Percentiles rank a stretch among this genome's conserved stretches.
phyloP scores from a whole-genome alignment of 129 eudicot genomes.

The Centrapalus pauciflorus region DNA sequence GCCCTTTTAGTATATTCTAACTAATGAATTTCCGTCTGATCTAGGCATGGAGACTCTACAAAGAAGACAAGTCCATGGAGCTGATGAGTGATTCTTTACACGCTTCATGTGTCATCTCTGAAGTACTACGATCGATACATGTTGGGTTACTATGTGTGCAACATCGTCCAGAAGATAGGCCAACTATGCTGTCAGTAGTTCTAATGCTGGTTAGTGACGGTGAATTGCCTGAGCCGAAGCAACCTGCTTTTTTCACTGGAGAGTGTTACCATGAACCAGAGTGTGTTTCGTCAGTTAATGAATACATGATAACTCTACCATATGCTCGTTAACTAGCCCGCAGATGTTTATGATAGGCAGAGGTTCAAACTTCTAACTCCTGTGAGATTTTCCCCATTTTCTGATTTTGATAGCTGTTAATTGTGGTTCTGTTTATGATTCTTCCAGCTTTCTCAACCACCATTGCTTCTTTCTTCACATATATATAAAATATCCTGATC shows the following conservation, averaged over 20 bases:
- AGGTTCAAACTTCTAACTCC: no score
- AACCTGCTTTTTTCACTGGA: slow-evolving; percentile 26
- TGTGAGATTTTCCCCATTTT: no score
- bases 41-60: slow-evolving; percentile 27
- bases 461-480: no score
- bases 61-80: slow-evolving; percentile 1
- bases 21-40: not conserved
- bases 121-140: slow-evolving; percentile 21
- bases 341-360: not conserved
- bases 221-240: slow-evolving; percentile 19
- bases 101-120: not conserved
- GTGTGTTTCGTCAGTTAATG: not conserved
- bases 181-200: slow-evolving; percentile 23
- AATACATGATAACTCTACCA: not conserved
- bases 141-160: slow-evolving; percentile 35
- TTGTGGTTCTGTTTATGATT: no score
- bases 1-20: not conserved
- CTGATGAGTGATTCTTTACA: not conserved
- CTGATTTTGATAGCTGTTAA: no score
- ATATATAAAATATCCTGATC: no score
- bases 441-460: no score
- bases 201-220: slow-evolving; percentile 24
- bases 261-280: not conserved
- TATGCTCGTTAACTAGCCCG: slow-evolving; percentile 5
- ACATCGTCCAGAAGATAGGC: slow-evolving; percentile 29